A percentile compares a stretch with the other conserved stretches of the same genome.
These are phyloP conservation scores for Fusarium agapanthi DNA, from an alignment of 2,329 filamentous ascomycete genomes.

Conservation along the genomic window DNA sequence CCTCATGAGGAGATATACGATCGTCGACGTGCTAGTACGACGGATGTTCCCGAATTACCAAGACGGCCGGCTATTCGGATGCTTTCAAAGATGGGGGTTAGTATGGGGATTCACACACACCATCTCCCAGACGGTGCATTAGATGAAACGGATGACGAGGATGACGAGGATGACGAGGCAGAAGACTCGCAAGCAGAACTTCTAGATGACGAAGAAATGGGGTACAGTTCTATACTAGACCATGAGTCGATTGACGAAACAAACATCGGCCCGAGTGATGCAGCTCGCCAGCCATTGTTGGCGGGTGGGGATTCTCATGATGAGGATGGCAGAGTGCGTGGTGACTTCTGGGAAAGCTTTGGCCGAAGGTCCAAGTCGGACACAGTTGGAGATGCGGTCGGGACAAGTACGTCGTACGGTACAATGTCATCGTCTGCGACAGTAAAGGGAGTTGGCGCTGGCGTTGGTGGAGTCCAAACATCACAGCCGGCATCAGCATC, in stretches of 20 bases:
- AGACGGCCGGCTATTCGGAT: slow-evolving; percentile 64
- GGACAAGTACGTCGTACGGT: slow-evolving; percentile 45
- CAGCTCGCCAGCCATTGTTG: slow-evolving; percentile 36
- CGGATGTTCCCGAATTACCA: slow-evolving; percentile 69
- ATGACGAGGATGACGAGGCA: slow-evolving; percentile 44
- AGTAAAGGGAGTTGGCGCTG: slow-evolving; percentile 18
- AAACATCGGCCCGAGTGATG: slow-evolving; percentile 20
- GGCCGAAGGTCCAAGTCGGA: slow-evolving; percentile 25
- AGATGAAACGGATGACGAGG: slow-evolving; percentile 48
- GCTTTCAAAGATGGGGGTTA: slow-evolving; percentile 68
- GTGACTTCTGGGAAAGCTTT: slow-evolving; percentile 23
- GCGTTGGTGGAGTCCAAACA: slow-evolving; percentile 4
- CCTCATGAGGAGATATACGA: slow-evolving; percentile 49
- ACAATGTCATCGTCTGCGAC: slow-evolving; percentile 45
- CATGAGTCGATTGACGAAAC: slow-evolving; percentile 46
- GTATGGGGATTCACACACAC: slow-evolving; percentile 79
- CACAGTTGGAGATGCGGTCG: not conserved
- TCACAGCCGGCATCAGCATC: slow-evolving; percentile 10
- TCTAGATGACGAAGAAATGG: slow-evolving; percentile 44
- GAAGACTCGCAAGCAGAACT: slow-evolving; percentile 46
- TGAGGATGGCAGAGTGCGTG: slow-evolving; percentile 9
- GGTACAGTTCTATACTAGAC: slow-evolving; percentile 23
- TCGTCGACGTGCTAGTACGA: slow-evolving; percentile 58
- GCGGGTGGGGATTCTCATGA: slow-evolving; percentile 10
- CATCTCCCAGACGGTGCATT: slow-evolving; percentile 71